Evolutionary conservation across 1,139 yeast species (phyloP), one percentile per base, ranked within the genome.

Genomic region (Magnusiomyces suaveolens): DNA sequence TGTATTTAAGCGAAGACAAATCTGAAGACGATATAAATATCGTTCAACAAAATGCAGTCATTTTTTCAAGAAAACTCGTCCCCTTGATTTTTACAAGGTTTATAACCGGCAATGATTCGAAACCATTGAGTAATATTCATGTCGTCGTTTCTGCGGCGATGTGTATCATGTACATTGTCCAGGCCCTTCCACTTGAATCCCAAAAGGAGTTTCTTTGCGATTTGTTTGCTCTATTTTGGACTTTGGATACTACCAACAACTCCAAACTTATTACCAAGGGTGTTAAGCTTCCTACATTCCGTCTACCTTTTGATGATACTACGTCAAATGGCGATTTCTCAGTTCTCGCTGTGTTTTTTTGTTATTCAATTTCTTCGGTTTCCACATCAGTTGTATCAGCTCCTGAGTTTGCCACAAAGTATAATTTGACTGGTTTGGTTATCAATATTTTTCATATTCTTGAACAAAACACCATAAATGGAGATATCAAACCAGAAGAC

Each of bases 331-430:
- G 59, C 1, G 44, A 21, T 0, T 77, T 81, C 1, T 64, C 70
- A n/a, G 69, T 71, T n/a, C 64, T 75, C 33, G 69, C 80, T 24
- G 69, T 77, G 3, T 62, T 83, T 0, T 79, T 79, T 60, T 73
- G 60, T 12, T 52, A 60, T 47, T 56, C 60, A 2, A 21, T 65
- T 12, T 63, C 66, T 1, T 64, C 68, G 1, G 50, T 65, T 21
- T 24, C 51, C 6, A 21, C 25, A 4, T 18, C 44, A 20, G 10
- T 12, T 21, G 41, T 36, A 6, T 21, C 33, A 6, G 10, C 48
- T 8, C 8, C 23, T 4, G 44, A 41, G 3, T 41, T 41, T 41
- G 25, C 44, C 4, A 3, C 25, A 3, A 41, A 18, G 14, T 41
- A 4, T 41, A 41, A 41, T 41, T 20, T 41, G 44, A 21, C 12